Evolutionary conservation across 139 green algal genomes (phyloP), one percentile per base, ranked within the genome.

Genomic region (Coelastrella sp.): DNA sequence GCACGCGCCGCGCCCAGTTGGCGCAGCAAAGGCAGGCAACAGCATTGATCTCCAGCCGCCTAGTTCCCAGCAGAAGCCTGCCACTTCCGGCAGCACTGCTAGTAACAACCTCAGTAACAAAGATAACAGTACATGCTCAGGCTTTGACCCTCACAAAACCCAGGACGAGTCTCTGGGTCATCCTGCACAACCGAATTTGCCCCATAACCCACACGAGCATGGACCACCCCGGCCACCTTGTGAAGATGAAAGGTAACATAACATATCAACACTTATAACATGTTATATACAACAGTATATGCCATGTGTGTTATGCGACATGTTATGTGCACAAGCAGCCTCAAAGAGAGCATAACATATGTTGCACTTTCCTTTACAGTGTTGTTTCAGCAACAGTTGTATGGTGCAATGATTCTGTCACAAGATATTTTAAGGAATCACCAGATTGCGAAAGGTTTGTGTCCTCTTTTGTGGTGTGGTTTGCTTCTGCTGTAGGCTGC

Each of bases 181-280:
- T 67, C 21, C 67, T 50, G 30, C 27, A 30, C 3, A 53, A 32
- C 50, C 73, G 19, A 40, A 57, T 7, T 21, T 53, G 11, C 50
- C 73, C 6, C 34, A 81, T 27, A 67, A 81, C 30, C 50, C 50
- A 25, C 73, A 81, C 3, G 11, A 50, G 8, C 59, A 67, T 17
- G 75, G 75, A n/a, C 75, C 75, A 4, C 75, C 75, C 11, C 17
- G 51, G 23, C 75, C 75, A 17, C 53, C 53, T 17, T 82, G 75
- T 27, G 75, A 82, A 34, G 75, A 69, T 53, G 23, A 82, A 41
- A 53, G 75, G 75, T 82, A 32, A 57, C 8, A 19, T n/a, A n/a
- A n/a, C n/a, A n/a, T n/a, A n/a, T n/a, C n/a, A n/a, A n/a, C n/a
- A n/a, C n/a, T n/a, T n/a, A n/a, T n/a, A n/a, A n/a, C n/a, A n/a